Percentiles rank a stretch among this genome's conserved stretches.
These are phyloP conservation scores for Xylariaceae sp. DNA, from an alignment of 2,329 filamentous ascomycete species.

Conservation along the genomic window DNA sequence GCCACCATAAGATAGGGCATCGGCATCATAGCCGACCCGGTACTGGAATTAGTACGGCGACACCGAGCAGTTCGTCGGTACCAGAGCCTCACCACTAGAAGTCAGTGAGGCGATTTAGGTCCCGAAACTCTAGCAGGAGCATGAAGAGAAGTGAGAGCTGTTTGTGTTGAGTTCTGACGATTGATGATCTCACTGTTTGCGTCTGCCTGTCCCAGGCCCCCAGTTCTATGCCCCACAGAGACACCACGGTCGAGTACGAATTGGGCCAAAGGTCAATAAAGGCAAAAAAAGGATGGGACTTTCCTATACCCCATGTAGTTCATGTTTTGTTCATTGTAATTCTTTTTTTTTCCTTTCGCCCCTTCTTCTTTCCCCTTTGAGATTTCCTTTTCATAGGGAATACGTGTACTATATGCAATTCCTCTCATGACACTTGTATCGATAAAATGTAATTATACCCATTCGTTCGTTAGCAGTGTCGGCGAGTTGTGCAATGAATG, in stretches of 20 bases:
- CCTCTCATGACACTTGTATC: not conserved
- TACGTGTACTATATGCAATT: not conserved
- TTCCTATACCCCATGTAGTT: conserved; percentile 2
- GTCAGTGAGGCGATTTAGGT: not conserved
- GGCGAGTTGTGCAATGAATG: not conserved
- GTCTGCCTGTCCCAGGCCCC: not conserved
- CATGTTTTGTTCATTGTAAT: conserved; percentile 3
- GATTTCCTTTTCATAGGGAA: not conserved
- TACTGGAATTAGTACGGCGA: conserved; percentile 22
- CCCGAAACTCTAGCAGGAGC: not conserved
- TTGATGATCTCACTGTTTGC: not conserved
- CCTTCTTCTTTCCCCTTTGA: not conserved
- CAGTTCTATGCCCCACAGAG: conserved; percentile 8
- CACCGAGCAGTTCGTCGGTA: conserved; percentile 23
- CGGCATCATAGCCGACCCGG: conserved; percentile 27
- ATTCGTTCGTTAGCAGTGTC: not conserved
- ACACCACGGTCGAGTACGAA: not conserved
- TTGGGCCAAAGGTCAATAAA: not conserved
- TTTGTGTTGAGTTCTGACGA: not conserved
- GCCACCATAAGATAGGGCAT: conserved; percentile 19
- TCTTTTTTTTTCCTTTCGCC: not conserved
- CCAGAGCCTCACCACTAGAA: conserved; percentile 22
- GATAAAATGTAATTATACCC: not conserved
- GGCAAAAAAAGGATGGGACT: not conserved
- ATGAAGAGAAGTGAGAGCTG: not conserved